Evolutionary conservation across 2,329 filamentous ascomycete species (phyloP).

Genomic region (Botrytis byssoidea): DNA sequence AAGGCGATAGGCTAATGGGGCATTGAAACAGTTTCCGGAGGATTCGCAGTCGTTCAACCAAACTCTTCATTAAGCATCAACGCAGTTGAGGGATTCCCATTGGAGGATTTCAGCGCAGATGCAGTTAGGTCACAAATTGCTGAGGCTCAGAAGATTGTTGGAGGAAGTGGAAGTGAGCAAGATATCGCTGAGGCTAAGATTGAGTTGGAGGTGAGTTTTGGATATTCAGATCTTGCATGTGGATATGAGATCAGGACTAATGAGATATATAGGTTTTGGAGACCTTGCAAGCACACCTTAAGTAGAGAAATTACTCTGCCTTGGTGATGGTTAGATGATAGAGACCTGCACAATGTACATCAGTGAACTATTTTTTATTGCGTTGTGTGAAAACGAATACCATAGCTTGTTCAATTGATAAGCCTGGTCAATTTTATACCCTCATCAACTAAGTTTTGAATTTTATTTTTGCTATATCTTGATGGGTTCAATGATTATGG

Average conservation of each 20-base stretch:
- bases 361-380: slow-evolving; percentile 36
- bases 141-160: slow-evolving; percentile 93
- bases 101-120: slow-evolving; percentile 95
- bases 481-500: neutral
- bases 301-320: slow-evolving; percentile 52
- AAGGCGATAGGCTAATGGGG: neutral
- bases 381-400: slow-evolving; percentile 27
- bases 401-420: neutral
- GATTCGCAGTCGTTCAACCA: slow-evolving; percentile 95
- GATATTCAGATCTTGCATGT: neutral
- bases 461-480: neutral
- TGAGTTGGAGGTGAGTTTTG: slow-evolving; percentile 79
- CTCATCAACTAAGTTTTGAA: neutral
- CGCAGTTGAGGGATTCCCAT: slow-evolving; percentile 88
- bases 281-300: slow-evolving; percentile 76
- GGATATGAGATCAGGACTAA: slow-evolving; percentile 37
- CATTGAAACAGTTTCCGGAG: slow-evolving; percentile 72
- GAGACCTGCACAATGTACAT: slow-evolving; percentile 37
- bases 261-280: slow-evolving; percentile 66
- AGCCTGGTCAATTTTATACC: slow-evolving; percentile 9
- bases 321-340: slow-evolving; percentile 31
- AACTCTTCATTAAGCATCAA: slow-evolving; percentile 96
- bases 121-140: slow-evolving; percentile 85
- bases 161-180: slow-evolving; percentile 87
- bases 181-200: slow-evolving; percentile 99